Base-by-base conservation (phyloP, 2,329 filamentous ascomycete genomes). In the Pseudogymnoascus sp. region DNA sequence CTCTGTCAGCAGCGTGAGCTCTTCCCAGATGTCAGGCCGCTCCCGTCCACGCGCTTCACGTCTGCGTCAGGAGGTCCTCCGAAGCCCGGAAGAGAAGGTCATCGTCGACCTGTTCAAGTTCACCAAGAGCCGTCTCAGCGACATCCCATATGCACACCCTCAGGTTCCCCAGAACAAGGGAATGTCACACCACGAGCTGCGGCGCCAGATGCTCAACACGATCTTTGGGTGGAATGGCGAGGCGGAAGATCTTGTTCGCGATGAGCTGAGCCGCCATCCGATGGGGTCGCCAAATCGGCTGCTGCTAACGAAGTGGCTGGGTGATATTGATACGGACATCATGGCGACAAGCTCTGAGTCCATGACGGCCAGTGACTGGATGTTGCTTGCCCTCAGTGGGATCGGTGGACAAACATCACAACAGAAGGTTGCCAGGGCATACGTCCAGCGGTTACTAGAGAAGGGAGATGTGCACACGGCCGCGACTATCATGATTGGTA, bases 311-410 rank as follows among this genome's bases (percentile, higher is more conserved):
- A 96, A 95, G 74, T 99, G 94, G 94, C 82, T 99, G 0, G 92
- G 92, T 12, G 89, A 96, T 65, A 85, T 90, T 37, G 87, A 91
- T 63, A 82, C 87, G 0, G 91, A 96, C 69, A 82, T 91, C 40
- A 89, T 96, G 83, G 82, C 86, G 9, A 85, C 89, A 2, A 89
- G 85, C 45, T 88, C 91, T 0, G 86, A 93, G 67, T 88, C 90
- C n/a, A 92, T 94, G 82, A 93, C 91, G 8, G 91, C 89, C 2
- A 90, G 90, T 0, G 94, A 97, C 74, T 99, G 94, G 94, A 97
- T 99, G 91, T 77, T 97, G 63, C 78, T 99, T 36, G 93, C 94
- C 9, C 76, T 99, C 60, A 96, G 90, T 71, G 89, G 90, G 40
- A 95, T 97, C 75, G 91, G 89, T 60, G 83, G 86, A 2, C 80